Percentiles rank a stretch among this genome's conserved stretches.
Evolutionary conservation across 805 yeast genomes (phyloP).

Genomic region (Myxozyma vanderwaltii): DNA sequence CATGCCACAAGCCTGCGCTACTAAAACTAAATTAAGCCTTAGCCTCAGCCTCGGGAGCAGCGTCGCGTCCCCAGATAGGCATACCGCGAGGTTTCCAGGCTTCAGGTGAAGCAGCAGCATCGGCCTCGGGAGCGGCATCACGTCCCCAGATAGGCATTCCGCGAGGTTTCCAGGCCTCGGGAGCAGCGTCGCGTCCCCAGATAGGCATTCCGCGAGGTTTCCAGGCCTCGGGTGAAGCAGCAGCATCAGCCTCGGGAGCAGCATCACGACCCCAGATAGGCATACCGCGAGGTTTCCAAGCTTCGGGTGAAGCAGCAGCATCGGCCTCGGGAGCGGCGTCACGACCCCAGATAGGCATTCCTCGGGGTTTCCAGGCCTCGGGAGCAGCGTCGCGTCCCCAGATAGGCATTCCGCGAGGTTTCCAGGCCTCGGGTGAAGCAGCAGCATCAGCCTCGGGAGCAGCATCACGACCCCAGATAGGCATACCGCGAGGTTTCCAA

Average conservation of each 20-base stretch:
- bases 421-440: constrained; percentile 11
- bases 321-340: constrained; percentile 23
- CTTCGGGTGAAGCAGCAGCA: no score
- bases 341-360: constrained; percentile 19
- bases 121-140: constrained; percentile 23
- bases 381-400: constrained; percentile 20
- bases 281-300: constrained; percentile 6
- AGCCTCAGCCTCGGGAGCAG: constrained; percentile 2
- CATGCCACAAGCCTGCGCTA: no score
- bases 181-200: constrained; percentile 20
- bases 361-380: constrained; percentile 3
- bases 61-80: constrained; percentile 14
- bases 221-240: constrained; percentile 10
- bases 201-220: constrained; percentile 11
- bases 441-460: neutral
- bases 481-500: constrained; percentile 9
- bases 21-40: no score
- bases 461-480: constrained; percentile 14
- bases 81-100: constrained; percentile 7
- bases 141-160: constrained; percentile 22
- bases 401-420: constrained; percentile 11
- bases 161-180: neutral
- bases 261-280: constrained; percentile 15
- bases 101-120: no score
- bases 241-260: constrained; percentile 1